Percentiles rank a stretch among this genome's conserved stretches.
phyloP scores from a whole-genome alignment of 2,329 filamentous ascomycete genomes.

The Beauveria asiatica region DNA sequence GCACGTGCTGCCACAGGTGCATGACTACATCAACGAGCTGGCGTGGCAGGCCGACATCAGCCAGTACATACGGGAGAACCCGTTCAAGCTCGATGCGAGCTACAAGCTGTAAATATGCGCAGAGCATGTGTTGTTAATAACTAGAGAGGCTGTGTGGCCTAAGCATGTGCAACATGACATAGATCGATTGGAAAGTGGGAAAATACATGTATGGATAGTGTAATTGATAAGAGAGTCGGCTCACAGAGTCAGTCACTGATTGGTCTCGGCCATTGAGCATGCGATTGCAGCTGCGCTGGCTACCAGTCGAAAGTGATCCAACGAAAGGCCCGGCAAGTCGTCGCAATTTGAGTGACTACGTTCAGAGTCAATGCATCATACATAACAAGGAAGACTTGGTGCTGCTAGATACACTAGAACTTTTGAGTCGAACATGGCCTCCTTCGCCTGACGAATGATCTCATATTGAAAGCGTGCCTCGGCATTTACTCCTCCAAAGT shows the following conservation, averaged over 20 bases:
- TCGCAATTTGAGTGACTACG: neutral
- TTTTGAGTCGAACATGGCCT: neutral
- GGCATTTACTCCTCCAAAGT: neutral
- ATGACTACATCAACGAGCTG: conserved; percentile 52
- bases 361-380: neutral
- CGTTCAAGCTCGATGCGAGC: conserved; percentile 35
- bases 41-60: conserved; percentile 52
- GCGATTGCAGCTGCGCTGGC: neutral
- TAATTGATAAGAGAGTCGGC: no score
- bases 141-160: neutral
- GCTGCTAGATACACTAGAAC: neutral
- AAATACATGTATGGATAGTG: neutral
- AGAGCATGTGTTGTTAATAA: neutral
- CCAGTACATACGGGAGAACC: conserved; percentile 43
- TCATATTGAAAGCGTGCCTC: neutral
- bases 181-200: neutral
- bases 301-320: neutral
- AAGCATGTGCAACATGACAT: neutral
- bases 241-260: neutral
- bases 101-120: conserved; percentile 15
- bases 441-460: no score
- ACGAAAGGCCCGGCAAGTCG: no score
- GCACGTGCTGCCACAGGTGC: conserved; percentile 47
- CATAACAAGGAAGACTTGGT: neutral
- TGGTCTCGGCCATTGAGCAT: neutral